Base-by-base conservation (phyloP, 2,329 filamentous ascomycete species). In the Venturia nashicola region DNA sequence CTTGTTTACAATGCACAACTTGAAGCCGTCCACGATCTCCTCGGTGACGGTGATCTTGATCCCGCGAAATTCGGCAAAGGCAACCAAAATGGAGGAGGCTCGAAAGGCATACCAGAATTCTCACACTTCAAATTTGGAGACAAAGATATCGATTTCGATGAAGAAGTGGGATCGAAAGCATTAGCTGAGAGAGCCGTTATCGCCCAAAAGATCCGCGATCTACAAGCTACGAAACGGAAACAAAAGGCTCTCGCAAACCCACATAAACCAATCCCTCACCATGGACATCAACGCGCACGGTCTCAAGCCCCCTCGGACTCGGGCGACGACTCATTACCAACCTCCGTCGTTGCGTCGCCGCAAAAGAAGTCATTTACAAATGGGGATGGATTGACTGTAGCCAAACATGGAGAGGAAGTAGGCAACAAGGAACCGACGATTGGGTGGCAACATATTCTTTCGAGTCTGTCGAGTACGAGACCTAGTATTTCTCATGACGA, bases 1-100 rank as follows among this genome's bases (percentile, higher is more conserved):
- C 83, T 99, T 7, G 86, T 97, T 54, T 97, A 96, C 70, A 99
- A 99, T 69, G 92, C 94, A 0, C 94, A 99, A 73, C 82, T 99
- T 6, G 93, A 97, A 77, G 94, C 94, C 36, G 97, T 99, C 67
- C 94, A 99, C 72, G 92, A 97, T 68, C 86, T 95, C 2, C 83
- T 99, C 0, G 87, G 85, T 63, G 84, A 87, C 70, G 79, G 85
- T 39, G 78, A 82, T 65, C 59, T 69, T 57, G 66, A 69, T 48
- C 67, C 65, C 54, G 73, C 72, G 54, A 71, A 71, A 64, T 68
- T 72, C 64, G 74, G 72, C 57, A 72, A 74, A 23, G 67, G 65
- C 27, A 59, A 51, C 3, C 36, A 51, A 12, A 64, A 61, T 7
- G 51, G 36, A 11, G 59, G 43, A 12, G 16, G 55, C 27, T 60